Conservation (phyloP, 208 protist species). For the Leishmania arabica region DNA sequence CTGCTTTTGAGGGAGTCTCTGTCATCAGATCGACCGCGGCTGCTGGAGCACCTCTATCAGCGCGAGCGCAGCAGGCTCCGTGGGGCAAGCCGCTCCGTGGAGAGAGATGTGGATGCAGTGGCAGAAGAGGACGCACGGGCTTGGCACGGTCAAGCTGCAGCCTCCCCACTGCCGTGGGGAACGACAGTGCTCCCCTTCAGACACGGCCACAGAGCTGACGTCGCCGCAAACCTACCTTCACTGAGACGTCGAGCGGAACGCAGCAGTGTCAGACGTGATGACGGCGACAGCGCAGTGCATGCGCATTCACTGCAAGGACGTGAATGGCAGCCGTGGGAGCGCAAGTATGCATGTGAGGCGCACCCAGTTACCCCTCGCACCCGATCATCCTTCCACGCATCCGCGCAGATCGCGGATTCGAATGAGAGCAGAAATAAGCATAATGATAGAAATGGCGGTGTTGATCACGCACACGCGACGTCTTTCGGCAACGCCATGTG, state of each 20-base stretch:
- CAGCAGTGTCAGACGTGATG: neutral
- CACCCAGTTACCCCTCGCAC: neutral
- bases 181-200: neutral
- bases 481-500: neutral
- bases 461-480: neutral
- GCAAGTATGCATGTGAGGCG: constrained; percentile 1
- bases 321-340: constrained; percentile 15
- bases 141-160: neutral
- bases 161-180: neutral
- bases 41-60: constrained; percentile 10
- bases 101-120: neutral
- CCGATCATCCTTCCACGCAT: neutral
- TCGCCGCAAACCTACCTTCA: neutral
- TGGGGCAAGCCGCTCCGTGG: neutral
- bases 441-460: neutral
- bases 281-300: neutral
- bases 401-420: neutral
- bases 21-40: neutral
- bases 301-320: neutral
- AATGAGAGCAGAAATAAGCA: neutral
- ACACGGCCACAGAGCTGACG: neutral
- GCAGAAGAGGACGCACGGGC: neutral
- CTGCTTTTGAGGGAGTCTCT: neutral
- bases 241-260: neutral
- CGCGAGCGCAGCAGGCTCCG: neutral